These are phyloP conservation scores for Cladosporium sp. DNA, from an alignment of 2,329 filamentous ascomycete species.

Conservation along the genomic window DNA sequence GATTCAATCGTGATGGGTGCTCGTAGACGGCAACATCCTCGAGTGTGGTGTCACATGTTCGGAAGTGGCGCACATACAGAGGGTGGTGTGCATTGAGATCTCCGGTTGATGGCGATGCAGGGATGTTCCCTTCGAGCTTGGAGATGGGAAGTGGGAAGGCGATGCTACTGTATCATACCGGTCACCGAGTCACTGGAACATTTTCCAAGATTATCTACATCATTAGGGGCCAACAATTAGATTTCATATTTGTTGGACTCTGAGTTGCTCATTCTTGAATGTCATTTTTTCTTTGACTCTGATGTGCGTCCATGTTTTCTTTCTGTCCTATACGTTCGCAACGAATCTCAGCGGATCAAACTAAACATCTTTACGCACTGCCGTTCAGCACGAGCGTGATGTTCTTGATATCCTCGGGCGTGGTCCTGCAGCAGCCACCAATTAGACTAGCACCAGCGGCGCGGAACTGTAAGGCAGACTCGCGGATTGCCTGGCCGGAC, in stretches of 20 bases:
- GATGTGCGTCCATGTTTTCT: background rate
- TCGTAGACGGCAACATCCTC: no score
- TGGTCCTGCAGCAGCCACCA: conserved; percentile 52
- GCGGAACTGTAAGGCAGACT: conserved; percentile 35
- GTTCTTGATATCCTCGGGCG: conserved; percentile 42
- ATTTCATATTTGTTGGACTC: no score
- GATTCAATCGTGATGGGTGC: background rate
- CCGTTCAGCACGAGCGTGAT: conserved; percentile 5
- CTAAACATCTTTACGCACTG: background rate
- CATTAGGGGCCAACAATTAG: no score
- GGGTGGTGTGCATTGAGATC: no score
- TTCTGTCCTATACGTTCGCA: background rate
- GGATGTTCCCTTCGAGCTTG: background rate
- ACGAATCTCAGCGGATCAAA: background rate
- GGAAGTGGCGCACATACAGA: background rate
- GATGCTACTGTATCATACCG: conserved; percentile 7
- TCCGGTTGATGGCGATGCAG: background rate
- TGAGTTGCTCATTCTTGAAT: background rate
- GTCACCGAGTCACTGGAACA: background rate
- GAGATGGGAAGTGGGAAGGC: background rate
- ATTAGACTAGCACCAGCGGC: conserved; percentile 45
- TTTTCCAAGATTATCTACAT: no score
- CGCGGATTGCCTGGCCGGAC: conserved; percentile 27
- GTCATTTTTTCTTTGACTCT: background rate
- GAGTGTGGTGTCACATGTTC: background rate